Evolutionary conservation across 805 yeast species (phyloP), one percentile per base, ranked within the genome.

Genomic region (Wickerhamiella lipophila): DNA sequence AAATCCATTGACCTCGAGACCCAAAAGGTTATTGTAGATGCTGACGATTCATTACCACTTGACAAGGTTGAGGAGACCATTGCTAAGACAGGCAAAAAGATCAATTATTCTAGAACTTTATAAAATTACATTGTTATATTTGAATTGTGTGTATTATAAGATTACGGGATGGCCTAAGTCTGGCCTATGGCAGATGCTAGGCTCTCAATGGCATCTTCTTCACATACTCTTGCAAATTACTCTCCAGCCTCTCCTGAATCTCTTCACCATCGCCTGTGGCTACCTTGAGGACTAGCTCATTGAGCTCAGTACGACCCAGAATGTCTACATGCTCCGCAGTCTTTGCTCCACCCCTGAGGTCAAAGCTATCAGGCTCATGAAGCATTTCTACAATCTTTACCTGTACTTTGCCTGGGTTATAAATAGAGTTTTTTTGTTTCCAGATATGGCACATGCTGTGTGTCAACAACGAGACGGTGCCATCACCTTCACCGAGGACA

Each of bases 281-380:
- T 15, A 92, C 86, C 53, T 75, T 75, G 49, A 89, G 68, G 11
- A 92, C 70, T 58, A 88, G 68, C 60, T 92, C 98, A 61, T 92
- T 92, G 62, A 92, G 69, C 60, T 82, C 94, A 0, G 96, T 85
- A 53, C 94, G 79, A 1, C 98, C 98, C 42, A 92, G 70, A 42
- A 92, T 88, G 62, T 92, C 98, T 25, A 92, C 98, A 64, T 92
- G 98, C 59, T 92, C 98, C 1, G 97, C 96, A 0, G 96, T 89
- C 62, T 83, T 83, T 9, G 96, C 94, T 12, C 98, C 98, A 22
- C 98, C 98, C 55, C 98, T 75, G 29, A 92, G 83, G 67, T 92
- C 98, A 58, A 83, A 87, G 55, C 84, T 69, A 60, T 85, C 95
- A 0, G 98, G 98, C 61, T 88, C 94, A 60, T 92, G 96, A 58